These are phyloP conservation scores for Microbotryum saponariae DNA, from an alignment of 1,284 basidiomycete species.

Conservation along the genomic window DNA sequence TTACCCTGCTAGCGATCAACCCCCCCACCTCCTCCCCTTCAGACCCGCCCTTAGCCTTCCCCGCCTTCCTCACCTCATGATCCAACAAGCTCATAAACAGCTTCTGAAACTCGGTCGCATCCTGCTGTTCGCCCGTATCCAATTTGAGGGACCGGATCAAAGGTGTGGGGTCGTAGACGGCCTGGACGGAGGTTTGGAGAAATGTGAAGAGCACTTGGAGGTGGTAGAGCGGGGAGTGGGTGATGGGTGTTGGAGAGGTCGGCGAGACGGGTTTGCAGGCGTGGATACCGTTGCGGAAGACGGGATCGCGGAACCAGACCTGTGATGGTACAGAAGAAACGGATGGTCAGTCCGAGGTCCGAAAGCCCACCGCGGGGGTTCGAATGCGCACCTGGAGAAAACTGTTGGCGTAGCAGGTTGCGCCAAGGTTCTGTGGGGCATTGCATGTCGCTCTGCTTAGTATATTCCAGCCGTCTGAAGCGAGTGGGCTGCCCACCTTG, in stretches of 20 bases:
- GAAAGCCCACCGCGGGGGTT: conserved; percentile 17
- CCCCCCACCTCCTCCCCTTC: conserved; percentile 6
- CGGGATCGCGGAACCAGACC: conserved; percentile 60
- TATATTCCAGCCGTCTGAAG: not conserved
- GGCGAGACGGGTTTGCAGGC: conserved; percentile 40
- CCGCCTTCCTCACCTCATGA: conserved; percentile 70
- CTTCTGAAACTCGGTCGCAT: conserved; percentile 94
- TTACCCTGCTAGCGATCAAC: conserved; percentile 14
- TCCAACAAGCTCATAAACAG: conserved; percentile 82
- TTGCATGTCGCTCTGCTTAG: conserved; percentile 11
- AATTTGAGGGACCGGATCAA: conserved; percentile 74
- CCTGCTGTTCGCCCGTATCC: conserved; percentile 75
- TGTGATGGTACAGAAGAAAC: conserved; percentile 32
- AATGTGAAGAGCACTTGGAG: conserved; percentile 57
- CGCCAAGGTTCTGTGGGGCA: conserved; percentile 66
- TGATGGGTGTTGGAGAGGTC: not conserved
- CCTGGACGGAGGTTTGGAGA: conserved; percentile 61
- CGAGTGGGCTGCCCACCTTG: conserved; percentile 47
- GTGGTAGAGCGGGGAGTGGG: conserved; percentile 42
- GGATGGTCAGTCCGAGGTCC: conserved; percentile 1
- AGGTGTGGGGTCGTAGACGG: conserved; percentile 68
- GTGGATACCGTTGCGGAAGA: conserved; percentile 56
- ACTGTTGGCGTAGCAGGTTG: conserved; percentile 67
- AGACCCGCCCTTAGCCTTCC: not conserved
- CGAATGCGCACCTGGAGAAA: conserved; percentile 61